Base-by-base conservation (phyloP, 306 rosid genomes). In the Cotoneaster glaucophyllus region DNA sequence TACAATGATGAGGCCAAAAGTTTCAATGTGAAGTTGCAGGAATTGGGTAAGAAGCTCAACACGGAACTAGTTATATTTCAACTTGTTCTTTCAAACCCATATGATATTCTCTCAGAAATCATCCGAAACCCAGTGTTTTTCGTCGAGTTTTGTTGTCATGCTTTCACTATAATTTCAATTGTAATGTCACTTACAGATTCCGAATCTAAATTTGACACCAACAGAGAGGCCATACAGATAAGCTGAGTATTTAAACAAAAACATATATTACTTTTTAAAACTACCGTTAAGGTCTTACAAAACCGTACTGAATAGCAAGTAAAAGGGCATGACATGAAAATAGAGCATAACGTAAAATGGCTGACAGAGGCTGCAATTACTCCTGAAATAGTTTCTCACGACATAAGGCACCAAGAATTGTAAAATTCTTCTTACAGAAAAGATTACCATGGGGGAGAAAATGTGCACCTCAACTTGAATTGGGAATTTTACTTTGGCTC, bases 1-100 rank as follows among this genome's bases (percentile, higher is more conserved):
- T 80, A 79, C 76, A 89, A 87, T 41, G 21, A 67, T 25, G 81
- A 70, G 65, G 89, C 88, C 22, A 78, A 19, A 22, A 83, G 77
- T 59, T 89, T 89, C 59, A 85, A 89, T 67, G 5, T n/a, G 64
- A 87, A 87, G 84, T 70, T 89, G 82, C 65, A 73, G 44, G 77
- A 52, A 21, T 53, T 83, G 72, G 83, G 74, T 53, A 71, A 64
- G 70, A 58, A 64, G 25, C 81, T 87, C 59, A 74, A 78, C 65
- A 21, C 32, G 52, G 82, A 73, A 68, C 77, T 78, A 24, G n/a
- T 21, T 6, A 86, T 85, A 73, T 69, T 73, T 45, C 78, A 34
- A 11, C 70, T 83, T 41, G 87, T 87, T 75, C 18, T 80, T 75
- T 74, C 85, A 31, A 82, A 87, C 66, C 83, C 88, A 4, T 85